Base-by-base conservation (phyloP, 805 yeast genomes). In the Metschnikowia peoriensis region DNA sequence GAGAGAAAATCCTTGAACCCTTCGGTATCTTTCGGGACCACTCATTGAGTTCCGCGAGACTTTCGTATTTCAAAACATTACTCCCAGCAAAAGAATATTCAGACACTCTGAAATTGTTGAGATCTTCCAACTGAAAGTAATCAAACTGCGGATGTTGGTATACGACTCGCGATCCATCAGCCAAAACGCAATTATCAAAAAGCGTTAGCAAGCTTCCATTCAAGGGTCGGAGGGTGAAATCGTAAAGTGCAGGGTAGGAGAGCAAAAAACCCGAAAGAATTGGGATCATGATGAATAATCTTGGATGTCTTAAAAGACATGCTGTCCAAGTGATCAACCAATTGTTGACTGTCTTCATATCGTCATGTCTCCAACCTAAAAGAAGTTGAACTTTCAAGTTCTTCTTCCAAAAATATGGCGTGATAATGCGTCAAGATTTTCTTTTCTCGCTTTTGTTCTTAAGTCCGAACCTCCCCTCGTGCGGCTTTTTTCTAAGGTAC, bases 231-330 rank as follows among this genome's bases (percentile, higher is more conserved):
- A 71, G 61, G 8, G 72, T 61, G 43, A 66, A 62, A 50, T 72
- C 76, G 53, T 73, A 73, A n/a, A 64, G 46, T 10, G 71, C 64
- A 50, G 67, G 64, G 60, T 71, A 74, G 1, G 75, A 68, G n/a
- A 70, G 43, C 2, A 67, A 56, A 50, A 71, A 73, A 28, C 67
- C 58, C 9, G 66, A 29, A 17, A 72, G 45, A 7, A 71, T 61
- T 15, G 76, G 75, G 10, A 70, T 27, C 42, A 72, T 45, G 15
- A 74, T 70, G 41, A 62, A 51, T 8, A 60, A 35, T 42, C 61
- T 62, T 2, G 78, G 76, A 38, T 62, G 57, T 38, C 62, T 56
- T 35, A 72, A 55, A 15, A 67, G 50, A 32, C 54, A 38, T 4
- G 63, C 56, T 11, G 68, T 57, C 47, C 52, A 44, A n/a, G 47